Conservation (phyloP, 2,329 filamentous ascomycete species). For the Sclerotinia sclerotiorum region DNA sequence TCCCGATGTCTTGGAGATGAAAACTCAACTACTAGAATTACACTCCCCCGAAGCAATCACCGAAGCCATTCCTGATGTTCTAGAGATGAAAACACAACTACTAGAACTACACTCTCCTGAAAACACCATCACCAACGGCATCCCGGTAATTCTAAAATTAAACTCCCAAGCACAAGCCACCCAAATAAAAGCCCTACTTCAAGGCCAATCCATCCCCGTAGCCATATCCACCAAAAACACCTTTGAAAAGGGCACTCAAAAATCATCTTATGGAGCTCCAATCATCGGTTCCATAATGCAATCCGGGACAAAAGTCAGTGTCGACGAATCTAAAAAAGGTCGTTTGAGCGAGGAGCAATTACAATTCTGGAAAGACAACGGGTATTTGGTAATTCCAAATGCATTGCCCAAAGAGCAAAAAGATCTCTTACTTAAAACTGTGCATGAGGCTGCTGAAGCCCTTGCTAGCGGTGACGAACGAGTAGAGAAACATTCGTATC, state of each 20-base stretch:
- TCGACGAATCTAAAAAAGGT: neutral
- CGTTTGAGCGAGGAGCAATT: conserved; percentile 1
- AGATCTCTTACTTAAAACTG: neutral
- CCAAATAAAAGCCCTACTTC: neutral
- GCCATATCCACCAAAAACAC: neutral
- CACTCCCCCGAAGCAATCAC: neutral
- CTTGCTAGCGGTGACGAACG: conserved; percentile 5
- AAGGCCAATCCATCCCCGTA: neutral
- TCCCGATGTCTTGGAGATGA: too few species aligned
- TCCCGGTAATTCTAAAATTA: neutral
- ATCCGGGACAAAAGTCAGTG: neutral
- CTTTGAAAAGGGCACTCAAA: too few species aligned
- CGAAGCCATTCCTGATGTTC: neutral
- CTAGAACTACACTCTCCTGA: neutral
- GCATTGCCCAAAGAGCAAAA: neutral
- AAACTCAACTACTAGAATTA: neutral
- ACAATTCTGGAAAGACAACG: conserved; percentile 17
- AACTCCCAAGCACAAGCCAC: neutral
- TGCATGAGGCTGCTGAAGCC: neutral
- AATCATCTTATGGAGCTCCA: neutral
- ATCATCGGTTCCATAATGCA: neutral
- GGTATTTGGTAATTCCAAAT: conserved; percentile 4
- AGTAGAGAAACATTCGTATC: conserved; percentile 13
- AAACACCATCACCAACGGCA: neutral
- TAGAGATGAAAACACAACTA: neutral